These are phyloP conservation scores for Arxiozyma bovina DNA, from an alignment of 1,139 yeast genomes.

Conservation along the genomic window DNA sequence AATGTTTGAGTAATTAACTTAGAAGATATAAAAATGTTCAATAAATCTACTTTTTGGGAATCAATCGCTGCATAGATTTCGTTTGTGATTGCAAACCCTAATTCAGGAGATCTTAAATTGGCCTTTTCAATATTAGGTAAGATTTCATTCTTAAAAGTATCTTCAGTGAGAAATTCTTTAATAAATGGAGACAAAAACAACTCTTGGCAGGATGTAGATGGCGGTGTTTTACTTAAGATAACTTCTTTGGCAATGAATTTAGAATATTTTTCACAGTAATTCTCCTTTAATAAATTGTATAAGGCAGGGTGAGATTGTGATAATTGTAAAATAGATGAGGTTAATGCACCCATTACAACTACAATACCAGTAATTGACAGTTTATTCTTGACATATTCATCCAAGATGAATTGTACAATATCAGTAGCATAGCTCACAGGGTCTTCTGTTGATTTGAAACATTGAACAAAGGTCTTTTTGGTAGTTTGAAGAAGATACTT, in stretches of 20 bases:
- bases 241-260: conserved; percentile 35
- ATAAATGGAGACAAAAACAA: conserved; percentile 32
- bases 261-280: conserved; percentile 18
- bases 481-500: conserved; percentile 38
- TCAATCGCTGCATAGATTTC: conserved; percentile 38
- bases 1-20: conserved; percentile 55
- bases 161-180: conserved; percentile 36
- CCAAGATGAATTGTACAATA: conserved; percentile 11
- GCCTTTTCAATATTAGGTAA: conserved; percentile 68
- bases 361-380: conserved; percentile 28
- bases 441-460: conserved; percentile 14
- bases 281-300: conserved; percentile 26
- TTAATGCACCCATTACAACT: conserved; percentile 36
- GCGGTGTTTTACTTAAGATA: conserved; percentile 40
- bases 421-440: conserved; percentile 6
- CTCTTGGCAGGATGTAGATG: conserved; percentile 30
- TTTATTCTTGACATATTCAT: conserved; percentile 14
- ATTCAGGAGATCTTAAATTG: conserved; percentile 73
- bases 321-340: conserved; percentile 35
- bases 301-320: conserved; percentile 38
- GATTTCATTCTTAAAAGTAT: conserved; percentile 37
- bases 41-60: conserved; percentile 32
- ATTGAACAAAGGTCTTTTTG: conserved; percentile 19
- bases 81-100: conserved; percentile 45
- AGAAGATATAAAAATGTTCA: conserved; percentile 35